Evolutionary conservation across 148 eudicot genomes (phyloP).

Genomic region (Rheum nobile): DNA sequence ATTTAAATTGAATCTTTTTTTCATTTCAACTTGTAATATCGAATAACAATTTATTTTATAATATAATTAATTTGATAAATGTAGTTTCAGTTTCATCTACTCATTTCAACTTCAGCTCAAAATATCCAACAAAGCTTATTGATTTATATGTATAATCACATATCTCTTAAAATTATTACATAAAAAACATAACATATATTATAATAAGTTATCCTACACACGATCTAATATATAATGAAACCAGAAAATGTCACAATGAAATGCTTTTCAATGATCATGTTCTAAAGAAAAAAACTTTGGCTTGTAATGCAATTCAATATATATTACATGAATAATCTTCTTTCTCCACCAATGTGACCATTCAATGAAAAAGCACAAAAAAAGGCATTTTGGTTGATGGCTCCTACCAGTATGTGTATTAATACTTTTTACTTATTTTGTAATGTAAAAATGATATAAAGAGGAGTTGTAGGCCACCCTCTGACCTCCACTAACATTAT

Average conservation of each 20-base stretch:
- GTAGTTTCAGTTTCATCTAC: too few species aligned
- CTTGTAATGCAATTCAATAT: neutral
- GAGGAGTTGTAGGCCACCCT: neutral
- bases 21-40: too few species aligned
- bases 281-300: neutral
- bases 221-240: neutral
- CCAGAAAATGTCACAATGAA: neutral
- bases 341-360: conserved; percentile 5
- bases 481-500: conserved; percentile 11
- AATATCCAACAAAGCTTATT: too few species aligned
- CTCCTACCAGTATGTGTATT: conserved; percentile 3
- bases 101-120: too few species aligned
- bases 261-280: neutral
- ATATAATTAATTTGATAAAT: too few species aligned
- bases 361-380: neutral
- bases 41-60: too few species aligned
- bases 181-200: neutral
- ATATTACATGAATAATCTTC: neutral
- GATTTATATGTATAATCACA: too few species aligned
- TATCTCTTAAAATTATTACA: too few species aligned
- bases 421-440: conserved; percentile 1
- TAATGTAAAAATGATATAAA: conserved; percentile 1
- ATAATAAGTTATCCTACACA: too few species aligned
- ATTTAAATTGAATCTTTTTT: too few species aligned
- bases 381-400: conserved; percentile 5